Base-by-base conservation (phyloP, 2,329 filamentous ascomycete species). In the Colletotrichum higginsianum region DNA sequence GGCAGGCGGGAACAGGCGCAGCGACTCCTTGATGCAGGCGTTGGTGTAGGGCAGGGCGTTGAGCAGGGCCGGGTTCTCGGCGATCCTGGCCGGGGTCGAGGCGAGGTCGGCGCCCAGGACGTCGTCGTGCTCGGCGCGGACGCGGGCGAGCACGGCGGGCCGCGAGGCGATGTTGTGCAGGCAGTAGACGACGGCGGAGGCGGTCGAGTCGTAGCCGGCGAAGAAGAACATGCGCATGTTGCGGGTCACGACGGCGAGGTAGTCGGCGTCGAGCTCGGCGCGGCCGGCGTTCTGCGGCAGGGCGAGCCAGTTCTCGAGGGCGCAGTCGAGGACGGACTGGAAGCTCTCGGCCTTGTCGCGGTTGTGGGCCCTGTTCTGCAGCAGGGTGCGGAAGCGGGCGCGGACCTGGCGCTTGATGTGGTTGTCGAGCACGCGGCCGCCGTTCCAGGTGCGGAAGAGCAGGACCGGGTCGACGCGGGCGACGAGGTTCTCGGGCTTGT, bases 21-120 rank as follows among this genome's bases (percentile, higher is more conserved):
- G 79, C 0, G 84, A 81, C 78, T 91, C 89, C 74, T 89, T 88
- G 72, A 89, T 84, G 23, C 89, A 84, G 52, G 87, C 88, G 12
- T 79, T 81, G 3, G 87, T 88, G 76, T 88, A 90, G 0, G 83
- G 81, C 18, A 90, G 82, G 38, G 84, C 81, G 76, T 86, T 87
- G 65, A 90, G 81, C 16, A 86, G 80, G 42, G 83, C 77, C 5
- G 86, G 82, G 38, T 86, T 15, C 81, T 78, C 67, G 38, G 46
- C 46, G 30, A 73, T 58, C 38, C 44, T 35, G 38, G 61, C 56
- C 3, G 71, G 49, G 23, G 71, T 23, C 13, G 61, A 13, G 18
- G n/a, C 18, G 11, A 53, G 3, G 57, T 73, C 67, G 7, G 80
- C 72, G 13, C 86, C 84, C 57, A 89, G 86, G 15, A 90, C 82